Percentiles rank a stretch among this genome's conserved stretches.
phyloP scores from a whole-genome alignment of 805 yeast genomes.

The Starmerella vitae region DNA sequence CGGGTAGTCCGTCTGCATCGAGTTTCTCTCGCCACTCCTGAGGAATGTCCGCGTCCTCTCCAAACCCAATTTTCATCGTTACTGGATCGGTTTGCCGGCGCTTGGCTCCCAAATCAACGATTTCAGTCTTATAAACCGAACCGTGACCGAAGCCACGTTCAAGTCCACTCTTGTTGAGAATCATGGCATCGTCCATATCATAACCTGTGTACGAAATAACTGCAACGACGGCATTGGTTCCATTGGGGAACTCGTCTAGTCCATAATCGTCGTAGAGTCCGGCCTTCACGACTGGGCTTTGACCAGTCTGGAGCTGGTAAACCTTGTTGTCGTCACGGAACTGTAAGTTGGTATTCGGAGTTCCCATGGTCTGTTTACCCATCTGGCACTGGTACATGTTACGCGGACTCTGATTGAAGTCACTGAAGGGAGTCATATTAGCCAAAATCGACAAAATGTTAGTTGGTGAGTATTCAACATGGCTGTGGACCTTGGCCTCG shows the following conservation, averaged over 20 bases:
- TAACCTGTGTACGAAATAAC: slow-evolving; percentile 97
- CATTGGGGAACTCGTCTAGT: slow-evolving; percentile 96
- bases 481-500: slow-evolving; percentile 64
- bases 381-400: slow-evolving; percentile 99
- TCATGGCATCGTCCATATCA: slow-evolving; percentile 99
- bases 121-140: slow-evolving; percentile 88
- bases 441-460: slow-evolving; percentile 89
- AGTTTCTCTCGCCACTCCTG: slow-evolving; percentile 75
- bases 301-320: slow-evolving; percentile 87
- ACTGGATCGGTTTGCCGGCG: slow-evolving; percentile 90
- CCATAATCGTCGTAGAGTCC: slow-evolving; percentile 89
- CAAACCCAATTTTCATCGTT: slow-evolving; percentile 88
- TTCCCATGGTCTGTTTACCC: slow-evolving; percentile 99
- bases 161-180: slow-evolving; percentile 89
- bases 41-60: slow-evolving; percentile 75
- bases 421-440: slow-evolving; percentile 94
- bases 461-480: slow-evolving; percentile 91
- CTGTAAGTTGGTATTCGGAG: slow-evolving; percentile 89
- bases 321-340: slow-evolving; percentile 92
- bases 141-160: slow-evolving; percentile 98
- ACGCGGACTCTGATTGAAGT: slow-evolving; percentile 97
- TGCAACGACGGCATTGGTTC: slow-evolving; percentile 96
- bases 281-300: slow-evolving; percentile 93
- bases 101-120: slow-evolving; percentile 62
- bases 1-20: slow-evolving; percentile 87